phyloP scores from a whole-genome alignment of 129 eudicot species.

The Lonicera japonica region DNA sequence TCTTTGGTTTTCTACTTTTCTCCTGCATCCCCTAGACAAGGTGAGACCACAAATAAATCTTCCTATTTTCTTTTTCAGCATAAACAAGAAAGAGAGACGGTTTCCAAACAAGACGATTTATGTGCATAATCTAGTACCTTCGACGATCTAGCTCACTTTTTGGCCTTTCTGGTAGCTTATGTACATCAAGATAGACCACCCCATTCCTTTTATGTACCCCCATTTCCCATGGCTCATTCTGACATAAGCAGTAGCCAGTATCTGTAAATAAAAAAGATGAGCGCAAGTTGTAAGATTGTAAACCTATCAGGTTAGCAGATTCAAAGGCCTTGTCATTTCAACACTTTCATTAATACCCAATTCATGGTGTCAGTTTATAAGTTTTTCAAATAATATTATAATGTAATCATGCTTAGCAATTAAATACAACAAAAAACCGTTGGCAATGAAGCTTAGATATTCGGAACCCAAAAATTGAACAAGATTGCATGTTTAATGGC shows the following conservation, averaged over 20 bases:
- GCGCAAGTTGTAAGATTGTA: not conserved
- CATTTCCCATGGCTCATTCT: conserved; percentile 99
- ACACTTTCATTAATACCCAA: no score
- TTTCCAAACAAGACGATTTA: not conserved
- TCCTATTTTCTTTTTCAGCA: not conserved
- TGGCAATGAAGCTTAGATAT: no score
- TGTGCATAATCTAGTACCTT: conserved; percentile 34
- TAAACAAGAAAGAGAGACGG: not conserved
- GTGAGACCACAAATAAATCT: no score
- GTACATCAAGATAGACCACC: conserved; percentile 97
- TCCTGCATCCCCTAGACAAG: no score
- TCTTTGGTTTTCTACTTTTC: no score
- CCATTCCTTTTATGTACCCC: conserved; percentile 98
- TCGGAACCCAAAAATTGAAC: no score
- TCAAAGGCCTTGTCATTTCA: not conserved
- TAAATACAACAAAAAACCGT: no score
- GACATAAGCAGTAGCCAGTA: conserved; percentile 89
- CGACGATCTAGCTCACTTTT: conserved; percentile 77
- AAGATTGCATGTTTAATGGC: no score
- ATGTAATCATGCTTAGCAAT: no score
- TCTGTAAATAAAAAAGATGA: conserved; percentile 40
- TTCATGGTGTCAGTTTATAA: no score
- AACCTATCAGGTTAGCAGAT: not conserved
- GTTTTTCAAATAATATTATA: no score
- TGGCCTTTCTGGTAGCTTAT: conserved; percentile 88